Evolutionary conservation across 306 rosid species (phyloP), one percentile per base, ranked within the genome.

Genomic region (Casuarina equisetifolia): DNA sequence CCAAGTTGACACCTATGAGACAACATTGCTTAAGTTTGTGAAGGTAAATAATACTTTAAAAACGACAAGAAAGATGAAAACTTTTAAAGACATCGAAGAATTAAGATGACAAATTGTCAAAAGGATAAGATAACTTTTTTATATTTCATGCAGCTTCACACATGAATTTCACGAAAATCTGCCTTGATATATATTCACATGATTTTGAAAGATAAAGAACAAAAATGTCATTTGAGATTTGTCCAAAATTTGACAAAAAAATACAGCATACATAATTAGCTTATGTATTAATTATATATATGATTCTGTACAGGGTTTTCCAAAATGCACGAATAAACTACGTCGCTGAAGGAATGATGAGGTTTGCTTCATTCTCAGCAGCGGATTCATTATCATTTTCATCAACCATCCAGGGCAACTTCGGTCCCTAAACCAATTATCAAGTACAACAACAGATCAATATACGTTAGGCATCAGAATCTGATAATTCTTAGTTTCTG

Each of bases 361-460:
- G 82, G 73, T 81, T 76, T 20, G 78, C 79, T 67, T 73, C 84
- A 73, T 20, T 40, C 52, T 9, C 67, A 44, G 43, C 76, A 20
- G 66, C 84, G 49, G 70, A 74, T 76, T 80, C 79, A 62, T 79
- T 46, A 43, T 86, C 82, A 75, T 80, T 92, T 78, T 88, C 89
- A 25, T 69, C 72, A 32, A 80, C 88, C 97, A 90, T 91, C 98
- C 98, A 95, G 45, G 50, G 82, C 82, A 91, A 80, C 78, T 78
- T 70, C 61, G 97, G 90, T 73, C 97, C 98, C 97, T 95, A 86
- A 66, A 82, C 51, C 76, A 72, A 38, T 43, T 53, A 39, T 35
- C 57, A 45, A 63, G 57, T 13, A 40, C 5, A 70, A 6, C 7
- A 72, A 25, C 32, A 25, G 32, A 57, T n/a, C 3, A 9, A 16